A percentile compares a stretch with the other conserved stretches of the same genome.
These are phyloP conservation scores for Cyberlindnera xylosilytica DNA, from an alignment of 805 yeast species.

Conservation along the genomic window DNA sequence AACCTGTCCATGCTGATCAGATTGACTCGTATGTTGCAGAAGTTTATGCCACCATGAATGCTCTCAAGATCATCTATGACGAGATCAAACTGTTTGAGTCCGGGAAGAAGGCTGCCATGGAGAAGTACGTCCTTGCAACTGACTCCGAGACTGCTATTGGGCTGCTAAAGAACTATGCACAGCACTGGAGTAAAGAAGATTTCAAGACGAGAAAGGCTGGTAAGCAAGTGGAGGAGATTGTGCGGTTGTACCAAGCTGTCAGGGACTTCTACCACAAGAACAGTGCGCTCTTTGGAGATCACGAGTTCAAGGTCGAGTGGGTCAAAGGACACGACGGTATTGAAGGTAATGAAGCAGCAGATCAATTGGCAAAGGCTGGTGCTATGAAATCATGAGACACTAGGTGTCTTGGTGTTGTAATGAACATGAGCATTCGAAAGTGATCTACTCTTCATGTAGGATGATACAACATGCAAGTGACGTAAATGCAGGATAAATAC, in stretches of 20 bases:
- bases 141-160: constrained; percentile 72
- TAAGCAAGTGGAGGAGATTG: constrained; percentile 35
- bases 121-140: constrained; percentile 46
- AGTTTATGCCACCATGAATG: constrained; percentile 59
- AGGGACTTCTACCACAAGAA: constrained; percentile 33
- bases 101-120: constrained; percentile 16
- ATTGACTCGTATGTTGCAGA: constrained; percentile 86
- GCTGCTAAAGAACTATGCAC: constrained; percentile 53
- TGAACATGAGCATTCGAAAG: no score
- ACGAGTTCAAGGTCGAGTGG: constrained; percentile 47
- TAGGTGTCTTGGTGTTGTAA: no score
- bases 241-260: constrained; percentile 38
- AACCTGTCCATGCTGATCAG: constrained; percentile 40
- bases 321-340: constrained; percentile 72
- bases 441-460: no score
- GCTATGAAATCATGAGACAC: constrained; percentile 32
- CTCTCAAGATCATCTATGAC: constrained; percentile 40
- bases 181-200: constrained; percentile 54
- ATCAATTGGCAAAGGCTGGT: constrained; percentile 66
- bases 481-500: no score
- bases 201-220: constrained; percentile 41
- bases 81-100: constrained; percentile 30
- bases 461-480: no score
- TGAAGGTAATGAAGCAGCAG: constrained; percentile 76
- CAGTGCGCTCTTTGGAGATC: constrained; percentile 26